Percentiles rank a stretch among this genome's conserved stretches.
phyloP scores from a whole-genome alignment of 225 moss, liverwort and hornwort species.

The Neckera pumila region DNA sequence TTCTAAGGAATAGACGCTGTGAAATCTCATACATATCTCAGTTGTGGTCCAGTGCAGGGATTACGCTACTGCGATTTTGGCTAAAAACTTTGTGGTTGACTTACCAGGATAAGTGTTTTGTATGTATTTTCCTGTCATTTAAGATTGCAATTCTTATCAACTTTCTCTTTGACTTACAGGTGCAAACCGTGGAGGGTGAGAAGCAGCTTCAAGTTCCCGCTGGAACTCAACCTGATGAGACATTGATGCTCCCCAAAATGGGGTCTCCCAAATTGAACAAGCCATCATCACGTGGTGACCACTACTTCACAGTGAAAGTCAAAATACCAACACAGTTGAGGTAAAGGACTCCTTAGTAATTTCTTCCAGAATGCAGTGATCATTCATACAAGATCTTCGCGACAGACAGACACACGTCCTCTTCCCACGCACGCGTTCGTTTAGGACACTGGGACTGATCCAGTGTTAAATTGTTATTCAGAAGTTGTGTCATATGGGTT shows the following conservation, averaged over 20 bases:
- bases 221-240: constrained; percentile 95
- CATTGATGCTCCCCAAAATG: constrained; percentile 74
- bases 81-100: background rate
- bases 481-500: background rate
- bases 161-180: constrained; percentile 26
- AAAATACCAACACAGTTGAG: constrained; percentile 82
- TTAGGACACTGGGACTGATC: background rate
- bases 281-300: constrained; percentile 83
- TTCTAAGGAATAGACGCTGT: background rate
- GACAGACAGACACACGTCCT: background rate
- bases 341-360: constrained; percentile 5
- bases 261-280: constrained; percentile 96
- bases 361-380: background rate
- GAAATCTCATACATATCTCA: background rate
- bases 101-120: background rate
- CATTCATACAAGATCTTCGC: background rate
- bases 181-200: constrained; percentile 87
- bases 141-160: background rate
- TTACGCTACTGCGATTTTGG: background rate
- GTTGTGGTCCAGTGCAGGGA: background rate
- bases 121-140: background rate
- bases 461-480: background rate
- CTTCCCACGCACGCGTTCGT: background rate
- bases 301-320: constrained; percentile 92
- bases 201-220: constrained; percentile 76